Evolutionary conservation across 495 filamentous ascomycete genomes (phyloP), one percentile per base, ranked within the genome.

Genomic region (Aspergillus coremiiformis): DNA sequence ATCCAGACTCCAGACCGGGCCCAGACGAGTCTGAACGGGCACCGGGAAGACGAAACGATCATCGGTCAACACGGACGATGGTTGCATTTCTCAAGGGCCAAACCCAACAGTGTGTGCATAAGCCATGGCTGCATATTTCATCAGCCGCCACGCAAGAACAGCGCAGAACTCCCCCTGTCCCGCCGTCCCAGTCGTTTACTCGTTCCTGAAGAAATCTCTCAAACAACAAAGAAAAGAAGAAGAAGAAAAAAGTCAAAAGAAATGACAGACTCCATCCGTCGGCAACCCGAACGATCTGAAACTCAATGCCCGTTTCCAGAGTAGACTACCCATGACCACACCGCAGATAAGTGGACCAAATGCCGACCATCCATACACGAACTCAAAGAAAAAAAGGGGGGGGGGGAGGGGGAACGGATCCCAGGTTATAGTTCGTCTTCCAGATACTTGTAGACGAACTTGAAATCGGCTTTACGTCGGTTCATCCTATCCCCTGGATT

Each of bases 401-500:
- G 14, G n/a, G 12, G 12, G 32, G n/a, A n/a, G n/a, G n/a, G n/a
- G n/a, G n/a, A n/a, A n/a, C n/a, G n/a, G n/a, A n/a, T n/a, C n/a
- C 37, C 19, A 6, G 17, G 46, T 74, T 75, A 93, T 76, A 95
- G 74, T 62, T 95, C 90, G 68, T 95, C 90, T 66, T 95, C 90
- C 52, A 95, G 76, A 73, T 90, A 98, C 70, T 95, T 95, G 77
- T 98, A 98, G 39, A 88, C 84, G 66, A 98, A 98, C 70, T 94
- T 93, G 74, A 98, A 98, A 66, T 98, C 93, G 32, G 87, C 90
- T 78, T 98, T 98, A 61, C 93, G 77, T 55, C 93, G 87, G 69
- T 97, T 98, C 93, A 98, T 98, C 93, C 93, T 98, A 64, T 58
- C 37, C 21, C 39, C 54, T 44, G 33, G 15, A 19, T 60, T 45